Conservation (phyloP, 2,329 filamentous ascomycete genomes). For the Fusarium gaditjirri region DNA sequence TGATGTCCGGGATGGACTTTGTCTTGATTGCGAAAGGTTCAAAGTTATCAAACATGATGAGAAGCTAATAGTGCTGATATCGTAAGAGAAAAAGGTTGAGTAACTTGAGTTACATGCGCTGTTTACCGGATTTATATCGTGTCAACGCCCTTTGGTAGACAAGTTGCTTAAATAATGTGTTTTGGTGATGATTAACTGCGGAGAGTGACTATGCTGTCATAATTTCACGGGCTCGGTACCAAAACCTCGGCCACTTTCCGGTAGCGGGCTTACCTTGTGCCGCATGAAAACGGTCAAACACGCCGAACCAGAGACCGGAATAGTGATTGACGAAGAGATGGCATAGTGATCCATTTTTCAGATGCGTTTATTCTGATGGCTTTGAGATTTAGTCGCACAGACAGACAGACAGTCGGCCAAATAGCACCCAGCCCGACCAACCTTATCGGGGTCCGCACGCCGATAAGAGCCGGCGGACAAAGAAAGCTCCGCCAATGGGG, state of each 20-base stretch:
- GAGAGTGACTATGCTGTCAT: conserved; percentile 18
- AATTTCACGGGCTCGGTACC: not conserved
- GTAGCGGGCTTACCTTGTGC: not conserved
- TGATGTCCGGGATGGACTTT: conserved; percentile 49
- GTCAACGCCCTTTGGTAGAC: conserved; percentile 20
- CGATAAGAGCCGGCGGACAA: conserved; percentile 3
- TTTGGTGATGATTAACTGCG: conserved; percentile 2
- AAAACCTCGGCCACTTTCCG: not conserved
- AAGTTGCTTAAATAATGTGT: not conserved
- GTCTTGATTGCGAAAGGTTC: conserved; percentile 53
- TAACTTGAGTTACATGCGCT: fast-evolving
- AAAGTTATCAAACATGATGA: conserved; percentile 54
- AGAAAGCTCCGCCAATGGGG: not conserved
- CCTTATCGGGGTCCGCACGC: not conserved
- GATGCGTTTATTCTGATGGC: fast-evolving
- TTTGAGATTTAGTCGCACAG: fast-evolving
- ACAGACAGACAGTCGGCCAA: not conserved
- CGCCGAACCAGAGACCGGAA: not conserved
- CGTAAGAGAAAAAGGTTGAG: fast-evolving
- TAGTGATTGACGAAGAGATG: fast-evolving
- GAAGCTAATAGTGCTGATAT: too few relatives aligned
- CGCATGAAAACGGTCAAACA: not conserved
- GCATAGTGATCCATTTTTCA: fast-evolving
- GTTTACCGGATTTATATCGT: not conserved
- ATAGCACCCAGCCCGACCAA: not conserved